phyloP scores from a whole-genome alignment of 805 yeast species.

The Priceomyces carsonii region DNA sequence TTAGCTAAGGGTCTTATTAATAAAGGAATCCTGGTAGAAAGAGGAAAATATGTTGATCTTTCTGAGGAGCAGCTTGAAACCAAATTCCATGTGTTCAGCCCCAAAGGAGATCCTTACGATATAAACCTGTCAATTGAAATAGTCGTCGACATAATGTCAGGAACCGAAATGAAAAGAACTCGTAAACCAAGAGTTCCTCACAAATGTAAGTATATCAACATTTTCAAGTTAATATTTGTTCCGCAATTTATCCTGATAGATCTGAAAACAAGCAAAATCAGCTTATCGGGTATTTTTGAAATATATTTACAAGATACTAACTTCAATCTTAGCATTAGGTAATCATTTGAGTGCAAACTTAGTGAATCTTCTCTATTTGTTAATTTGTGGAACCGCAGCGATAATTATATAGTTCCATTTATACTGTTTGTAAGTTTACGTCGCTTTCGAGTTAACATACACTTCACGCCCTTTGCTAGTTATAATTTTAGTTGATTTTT shows the following conservation, averaged over 20 bases:
- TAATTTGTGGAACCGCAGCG: too few species aligned
- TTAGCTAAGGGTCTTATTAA: conserved; percentile 46
- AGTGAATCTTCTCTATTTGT: too few species aligned
- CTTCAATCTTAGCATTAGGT: too few species aligned
- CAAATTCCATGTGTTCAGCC: conserved; percentile 41
- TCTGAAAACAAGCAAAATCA: too few species aligned
- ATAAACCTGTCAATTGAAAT: conserved; percentile 22
- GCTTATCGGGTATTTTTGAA: too few species aligned
- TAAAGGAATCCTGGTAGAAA: conserved; percentile 46
- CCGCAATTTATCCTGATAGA: too few species aligned
- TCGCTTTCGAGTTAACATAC: background rate
- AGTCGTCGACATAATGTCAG: conserved; percentile 15
- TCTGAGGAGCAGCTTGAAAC: conserved; percentile 43
- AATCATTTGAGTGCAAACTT: too few species aligned
- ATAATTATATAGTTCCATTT: too few species aligned
- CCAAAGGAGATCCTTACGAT: conserved; percentile 41
- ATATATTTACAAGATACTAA: too few species aligned
- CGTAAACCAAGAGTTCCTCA: too few species aligned
- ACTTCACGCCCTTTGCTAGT: conserved; percentile 3
- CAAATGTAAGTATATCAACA: conserved; percentile 46
- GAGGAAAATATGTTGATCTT: conserved; percentile 53
- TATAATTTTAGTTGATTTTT: conserved; percentile 2
- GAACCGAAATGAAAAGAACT: conserved; percentile 18
- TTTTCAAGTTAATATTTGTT: too few species aligned
- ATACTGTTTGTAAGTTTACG: too few species aligned